Conservation (phyloP, 164 flowering plant genomes). For the Euptelea pleiosperma region DNA sequence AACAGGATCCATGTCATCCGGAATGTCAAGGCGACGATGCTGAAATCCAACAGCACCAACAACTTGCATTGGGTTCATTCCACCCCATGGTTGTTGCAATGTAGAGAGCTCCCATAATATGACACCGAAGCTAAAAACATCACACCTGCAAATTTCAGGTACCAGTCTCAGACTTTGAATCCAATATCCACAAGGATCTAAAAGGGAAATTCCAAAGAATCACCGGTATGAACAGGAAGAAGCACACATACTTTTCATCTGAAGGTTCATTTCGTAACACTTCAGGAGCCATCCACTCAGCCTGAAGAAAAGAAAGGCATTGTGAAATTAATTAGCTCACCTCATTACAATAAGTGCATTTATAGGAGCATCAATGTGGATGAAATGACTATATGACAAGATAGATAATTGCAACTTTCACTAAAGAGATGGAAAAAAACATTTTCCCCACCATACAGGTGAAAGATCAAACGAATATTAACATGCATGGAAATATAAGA, state of each 20-base stretch:
- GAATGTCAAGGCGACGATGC: conserved; percentile 94
- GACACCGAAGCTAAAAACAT: conserved; percentile 92
- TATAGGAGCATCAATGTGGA: not conserved
- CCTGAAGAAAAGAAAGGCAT: conserved; percentile 42
- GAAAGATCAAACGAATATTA: no score
- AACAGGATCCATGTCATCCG: conserved; percentile 70
- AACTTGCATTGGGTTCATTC: conserved; percentile 99
- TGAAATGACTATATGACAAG: no score
- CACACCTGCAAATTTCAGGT: conserved; percentile 59
- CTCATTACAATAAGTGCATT: not conserved
- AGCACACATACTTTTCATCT: conserved; percentile 70
- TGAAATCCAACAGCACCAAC: conserved; percentile 99
- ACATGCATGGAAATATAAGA: no score
- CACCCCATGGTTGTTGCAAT: conserved; percentile 95
- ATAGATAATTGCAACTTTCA: no score
- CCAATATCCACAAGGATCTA: not conserved
- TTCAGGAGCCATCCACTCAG: conserved; percentile 99
- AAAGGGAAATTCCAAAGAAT: not conserved
- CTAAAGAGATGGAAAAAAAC: no score
- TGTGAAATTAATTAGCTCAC: conserved; percentile 1
- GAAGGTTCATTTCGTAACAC: conserved; percentile 94
- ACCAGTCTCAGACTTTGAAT: conserved; percentile 5
- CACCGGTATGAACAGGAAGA: not conserved
- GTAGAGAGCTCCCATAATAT: conserved; percentile 95
- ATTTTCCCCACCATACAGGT: no score